These are phyloP conservation scores for Fusarium piperis DNA, from an alignment of 2,329 filamentous ascomycete species.

Conservation along the genomic window DNA sequence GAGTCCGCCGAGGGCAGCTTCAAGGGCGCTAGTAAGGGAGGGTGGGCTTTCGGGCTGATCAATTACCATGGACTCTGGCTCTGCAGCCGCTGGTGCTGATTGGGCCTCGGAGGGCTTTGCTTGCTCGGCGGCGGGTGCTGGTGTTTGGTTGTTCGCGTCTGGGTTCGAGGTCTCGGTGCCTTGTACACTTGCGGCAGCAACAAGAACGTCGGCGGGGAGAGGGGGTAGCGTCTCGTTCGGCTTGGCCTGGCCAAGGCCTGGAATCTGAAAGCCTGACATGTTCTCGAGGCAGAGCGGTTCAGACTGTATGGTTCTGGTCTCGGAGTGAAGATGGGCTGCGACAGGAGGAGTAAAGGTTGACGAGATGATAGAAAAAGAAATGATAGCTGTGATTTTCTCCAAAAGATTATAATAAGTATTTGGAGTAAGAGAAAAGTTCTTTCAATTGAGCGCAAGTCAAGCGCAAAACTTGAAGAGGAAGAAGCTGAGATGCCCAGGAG, in stretches of 20 bases:
- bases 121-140: conserved; percentile 3
- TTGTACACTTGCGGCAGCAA: conserved; percentile 43
- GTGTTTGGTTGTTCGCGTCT: conserved; percentile 1
- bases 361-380: background rate
- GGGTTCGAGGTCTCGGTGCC: conserved; percentile 35
- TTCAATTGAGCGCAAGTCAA: background rate
- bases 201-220: conserved; percentile 46
- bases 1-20: conserved; percentile 55
- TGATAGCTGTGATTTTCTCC: background rate
- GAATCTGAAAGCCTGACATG: conserved; percentile 57
- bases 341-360: background rate
- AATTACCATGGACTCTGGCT: conserved; percentile 49
- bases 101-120: conserved; percentile 7
- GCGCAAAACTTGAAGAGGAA: conserved; percentile 20
- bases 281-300: background rate
- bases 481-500: conserved; percentile 3
- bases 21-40: conserved; percentile 54
- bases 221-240: conserved; percentile 55
- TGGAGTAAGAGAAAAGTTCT: background rate
- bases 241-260: conserved; percentile 55
- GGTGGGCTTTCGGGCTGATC: conserved; percentile 50
- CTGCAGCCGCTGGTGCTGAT: conserved; percentile 20
- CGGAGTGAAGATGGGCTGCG: background rate
- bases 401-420: background rate
- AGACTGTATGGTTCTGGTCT: background rate